Conservation (phyloP, 768 basidiomycete species). For the Sutorius australiensis region DNA sequence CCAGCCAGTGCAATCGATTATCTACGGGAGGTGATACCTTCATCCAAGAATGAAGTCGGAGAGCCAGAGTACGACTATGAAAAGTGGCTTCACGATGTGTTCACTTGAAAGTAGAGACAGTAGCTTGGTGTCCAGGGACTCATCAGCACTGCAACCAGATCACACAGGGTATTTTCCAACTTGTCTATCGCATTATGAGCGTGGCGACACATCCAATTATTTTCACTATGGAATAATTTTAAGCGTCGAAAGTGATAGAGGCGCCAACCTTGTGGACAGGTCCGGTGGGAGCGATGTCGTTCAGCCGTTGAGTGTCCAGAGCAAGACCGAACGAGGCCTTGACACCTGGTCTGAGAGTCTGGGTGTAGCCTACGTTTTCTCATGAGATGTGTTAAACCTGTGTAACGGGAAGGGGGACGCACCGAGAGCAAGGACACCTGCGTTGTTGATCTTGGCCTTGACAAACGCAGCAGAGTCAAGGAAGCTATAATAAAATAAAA, state of each 20-base stretch:
- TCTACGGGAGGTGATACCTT: constrained; percentile 79
- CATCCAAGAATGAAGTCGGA: constrained; percentile 44
- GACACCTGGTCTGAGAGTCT: constrained; percentile 90
- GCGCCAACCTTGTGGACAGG: constrained; percentile 84
- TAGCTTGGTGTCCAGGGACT: not conserved
- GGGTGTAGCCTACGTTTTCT: constrained; percentile 68
- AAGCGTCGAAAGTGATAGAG: constrained; percentile 70
- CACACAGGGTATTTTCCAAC: constrained; percentile 1
- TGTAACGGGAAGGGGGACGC: constrained; percentile 12
- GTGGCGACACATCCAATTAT: constrained; percentile 13
- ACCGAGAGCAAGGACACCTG: constrained; percentile 86
- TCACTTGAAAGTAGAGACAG: constrained; percentile 41
- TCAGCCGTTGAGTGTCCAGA: constrained; percentile 89
- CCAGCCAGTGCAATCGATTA: constrained; percentile 75
- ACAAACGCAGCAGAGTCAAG: constrained; percentile 88
- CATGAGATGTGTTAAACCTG: constrained; percentile 9
- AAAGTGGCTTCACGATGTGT: constrained; percentile 75
- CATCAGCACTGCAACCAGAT: not conserved
- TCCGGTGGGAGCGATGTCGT: constrained; percentile 60
- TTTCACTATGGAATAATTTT: constrained; percentile 29
- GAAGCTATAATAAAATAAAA: constrained; percentile 55
- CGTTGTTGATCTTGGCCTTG: constrained; percentile 99
- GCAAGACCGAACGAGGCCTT: constrained; percentile 92
- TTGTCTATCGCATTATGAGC: constrained; percentile 14
- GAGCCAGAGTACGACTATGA: constrained; percentile 81